phyloP scores from a whole-genome alignment of 208 protist genomes.

The Trypanosoma caninum region DNA sequence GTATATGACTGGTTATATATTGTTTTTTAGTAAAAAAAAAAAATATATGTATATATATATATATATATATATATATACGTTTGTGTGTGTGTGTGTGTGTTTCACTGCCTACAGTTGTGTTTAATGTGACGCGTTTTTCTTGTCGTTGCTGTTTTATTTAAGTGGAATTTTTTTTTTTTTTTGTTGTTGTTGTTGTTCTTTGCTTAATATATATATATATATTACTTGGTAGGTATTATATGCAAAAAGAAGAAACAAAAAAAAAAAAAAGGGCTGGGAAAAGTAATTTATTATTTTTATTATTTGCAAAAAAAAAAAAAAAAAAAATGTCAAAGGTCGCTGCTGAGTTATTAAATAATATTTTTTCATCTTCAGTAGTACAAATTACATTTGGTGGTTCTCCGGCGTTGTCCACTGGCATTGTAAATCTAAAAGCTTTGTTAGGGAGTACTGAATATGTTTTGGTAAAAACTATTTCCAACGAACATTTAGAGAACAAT shows the following conservation, averaged over 20 bases:
- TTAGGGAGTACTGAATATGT: constrained; percentile 47
- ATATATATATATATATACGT: too few species aligned
- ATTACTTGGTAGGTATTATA: too few species aligned
- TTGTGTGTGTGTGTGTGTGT: too few species aligned
- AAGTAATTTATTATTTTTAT: background rate
- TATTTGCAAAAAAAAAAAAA: background rate
- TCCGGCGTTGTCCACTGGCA: constrained; percentile 48
- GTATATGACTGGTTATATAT: too few species aligned
- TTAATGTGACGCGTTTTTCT: too few species aligned
- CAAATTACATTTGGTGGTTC: constrained; percentile 50
- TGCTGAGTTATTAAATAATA: constrained; percentile 3
- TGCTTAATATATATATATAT: background rate
- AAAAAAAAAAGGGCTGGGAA: background rate
- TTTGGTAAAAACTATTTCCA: constrained; percentile 25
- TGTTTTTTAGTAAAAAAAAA: too few species aligned
- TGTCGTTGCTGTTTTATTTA: too few species aligned
- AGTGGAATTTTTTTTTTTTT: background rate
- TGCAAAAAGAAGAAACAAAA: background rate
- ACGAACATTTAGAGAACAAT: background rate
- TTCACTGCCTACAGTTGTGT: too few species aligned
- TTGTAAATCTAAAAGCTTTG: constrained; percentile 56
- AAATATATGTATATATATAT: too few species aligned
- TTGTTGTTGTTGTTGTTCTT: background rate
- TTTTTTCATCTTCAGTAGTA: constrained; percentile 15
- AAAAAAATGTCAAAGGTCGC: background rate